A percentile compares a stretch with the other conserved stretches of the same genome.
Conservation (phyloP, 148 eudicot species). For the Rhododendron vialii region DNA sequence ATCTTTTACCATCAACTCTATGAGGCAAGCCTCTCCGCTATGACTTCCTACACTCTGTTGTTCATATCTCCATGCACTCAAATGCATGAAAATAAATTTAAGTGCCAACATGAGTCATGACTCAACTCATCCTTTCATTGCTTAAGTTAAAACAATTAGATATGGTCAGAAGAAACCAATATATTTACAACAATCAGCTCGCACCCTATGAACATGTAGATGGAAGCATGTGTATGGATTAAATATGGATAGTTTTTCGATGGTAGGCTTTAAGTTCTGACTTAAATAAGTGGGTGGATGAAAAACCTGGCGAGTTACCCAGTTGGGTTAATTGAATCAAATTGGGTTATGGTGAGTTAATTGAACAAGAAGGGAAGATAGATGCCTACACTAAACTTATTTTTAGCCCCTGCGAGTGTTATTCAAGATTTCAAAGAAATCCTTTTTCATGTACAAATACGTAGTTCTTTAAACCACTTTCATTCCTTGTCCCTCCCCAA, state of each 20-base stretch:
- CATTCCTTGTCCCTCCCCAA: not conserved
- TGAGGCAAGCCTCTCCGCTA: not conserved
- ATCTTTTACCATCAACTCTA: not conserved
- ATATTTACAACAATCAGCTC: not conserved
- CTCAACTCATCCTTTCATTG: not conserved
- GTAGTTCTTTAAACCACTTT: not conserved
- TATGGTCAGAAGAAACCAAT: not conserved
- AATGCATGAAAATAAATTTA: not conserved
- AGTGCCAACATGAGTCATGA: not conserved
- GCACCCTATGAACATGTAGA: no score
- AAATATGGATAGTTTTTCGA: no score
- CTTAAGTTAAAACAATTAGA: constrained; percentile 5
- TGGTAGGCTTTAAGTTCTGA: no score
- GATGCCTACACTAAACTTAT: not conserved
- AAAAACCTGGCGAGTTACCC: no score
- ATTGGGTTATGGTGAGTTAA: no score
- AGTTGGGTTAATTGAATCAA: no score
- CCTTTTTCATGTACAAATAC: not conserved
- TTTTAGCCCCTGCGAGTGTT: not conserved
- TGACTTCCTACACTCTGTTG: not conserved
- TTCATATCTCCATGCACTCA: not conserved
- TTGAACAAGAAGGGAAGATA: no score
- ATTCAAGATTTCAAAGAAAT: not conserved
- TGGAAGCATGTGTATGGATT: no score
- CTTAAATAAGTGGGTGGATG: no score